Evolutionary conservation across 192 early-diverging fungal genomes (phyloP).

Genomic region (Coemansia sp.): DNA sequence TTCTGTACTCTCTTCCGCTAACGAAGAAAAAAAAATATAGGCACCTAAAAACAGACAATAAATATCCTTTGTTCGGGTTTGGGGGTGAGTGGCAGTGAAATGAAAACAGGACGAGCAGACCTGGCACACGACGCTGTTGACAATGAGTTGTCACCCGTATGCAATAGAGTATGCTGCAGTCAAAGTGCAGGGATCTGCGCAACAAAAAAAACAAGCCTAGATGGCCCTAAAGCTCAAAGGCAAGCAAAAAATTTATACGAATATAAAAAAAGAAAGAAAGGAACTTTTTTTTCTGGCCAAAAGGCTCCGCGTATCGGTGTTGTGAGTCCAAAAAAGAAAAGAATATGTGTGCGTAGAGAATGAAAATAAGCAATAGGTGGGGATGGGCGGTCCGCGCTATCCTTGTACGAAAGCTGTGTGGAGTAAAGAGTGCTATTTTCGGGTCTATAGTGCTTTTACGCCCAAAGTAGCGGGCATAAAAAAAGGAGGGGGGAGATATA

Average conservation of each 20-base stretch:
- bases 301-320: neutral
- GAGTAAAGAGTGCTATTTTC: slow-evolving; percentile 19
- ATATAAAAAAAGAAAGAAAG: neutral
- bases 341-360: neutral
- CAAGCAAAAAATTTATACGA: neutral
- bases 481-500: neutral
- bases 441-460: neutral
- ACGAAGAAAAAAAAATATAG: neutral
- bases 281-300: neutral
- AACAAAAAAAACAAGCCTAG: neutral
- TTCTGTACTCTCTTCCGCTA: neutral
- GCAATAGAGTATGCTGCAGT: slow-evolving; percentile 10
- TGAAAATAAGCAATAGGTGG: neutral
- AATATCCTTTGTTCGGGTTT: neutral
- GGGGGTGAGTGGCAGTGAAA: neutral
- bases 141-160: neutral
- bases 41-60: slow-evolving; percentile 1
- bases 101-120: slow-evolving; percentile 8
- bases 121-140: neutral
- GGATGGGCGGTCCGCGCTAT: neutral
- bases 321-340: neutral
- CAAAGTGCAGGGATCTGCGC: slow-evolving; percentile 2
- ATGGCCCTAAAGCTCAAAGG: neutral
- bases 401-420: neutral
- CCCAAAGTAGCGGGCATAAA: neutral